A percentile compares a stretch with the other conserved stretches of the same genome.
Conservation (phyloP, 2,329 filamentous ascomycete species). For the Rhynchosporium secalis region DNA sequence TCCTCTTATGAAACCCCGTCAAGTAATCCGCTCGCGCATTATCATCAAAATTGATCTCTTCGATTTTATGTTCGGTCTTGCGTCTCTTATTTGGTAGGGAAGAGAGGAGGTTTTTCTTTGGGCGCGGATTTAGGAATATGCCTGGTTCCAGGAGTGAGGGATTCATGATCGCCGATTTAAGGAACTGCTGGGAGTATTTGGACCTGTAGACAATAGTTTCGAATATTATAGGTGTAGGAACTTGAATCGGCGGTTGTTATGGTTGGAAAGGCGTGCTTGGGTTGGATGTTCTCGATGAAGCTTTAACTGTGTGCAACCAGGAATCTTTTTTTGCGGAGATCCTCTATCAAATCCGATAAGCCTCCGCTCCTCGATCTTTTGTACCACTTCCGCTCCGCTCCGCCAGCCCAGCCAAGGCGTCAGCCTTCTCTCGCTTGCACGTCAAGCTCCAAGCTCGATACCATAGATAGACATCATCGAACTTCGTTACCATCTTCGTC, state of each 20-base stretch:
- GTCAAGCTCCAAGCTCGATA: constrained; percentile 13
- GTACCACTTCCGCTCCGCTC: background rate
- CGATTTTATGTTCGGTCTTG: constrained; percentile 57
- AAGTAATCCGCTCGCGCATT: constrained; percentile 81
- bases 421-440: constrained; percentile 4
- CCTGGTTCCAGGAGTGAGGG: constrained; percentile 27
- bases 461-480: constrained; percentile 19
- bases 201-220: no score
- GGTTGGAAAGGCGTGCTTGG: background rate
- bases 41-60: constrained; percentile 84
- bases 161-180: constrained; percentile 21
- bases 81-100: constrained; percentile 63
- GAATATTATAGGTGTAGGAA: no score
- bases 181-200: background rate
- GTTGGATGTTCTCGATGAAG: background rate
- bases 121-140: constrained; percentile 59
- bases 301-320: background rate
- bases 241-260: background rate
- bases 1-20: constrained; percentile 96
- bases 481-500: background rate
- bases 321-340: constrained; percentile 18
- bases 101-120: constrained; percentile 57
- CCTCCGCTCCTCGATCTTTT: background rate
- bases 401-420: background rate
- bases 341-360: constrained; percentile 3